Base-by-base conservation (phyloP, 1,284 basidiomycete genomes). In the Cystobasidiaceae sp. region DNA sequence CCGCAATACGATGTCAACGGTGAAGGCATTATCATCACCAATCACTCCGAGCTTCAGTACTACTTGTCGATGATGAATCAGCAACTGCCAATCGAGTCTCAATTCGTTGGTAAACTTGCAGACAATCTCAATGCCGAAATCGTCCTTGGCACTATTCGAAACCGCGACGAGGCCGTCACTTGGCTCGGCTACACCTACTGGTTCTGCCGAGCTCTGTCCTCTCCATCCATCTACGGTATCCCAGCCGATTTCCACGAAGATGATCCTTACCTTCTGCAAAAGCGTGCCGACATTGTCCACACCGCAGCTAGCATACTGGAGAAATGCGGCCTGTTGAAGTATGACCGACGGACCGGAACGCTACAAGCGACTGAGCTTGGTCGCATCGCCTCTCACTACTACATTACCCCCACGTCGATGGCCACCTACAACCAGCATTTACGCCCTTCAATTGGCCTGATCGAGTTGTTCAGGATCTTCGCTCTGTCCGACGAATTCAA, bases 71-170 rank as follows among this genome's bases (percentile, higher is more conserved):
- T 97, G 77, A 80, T 94, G 80, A 97, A 96, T 75, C 90, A 93
- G 79, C 93, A 97, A 75, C 82, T 96, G 6, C 96, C 96, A 0
- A 98, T 98, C 76, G 94, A 99, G 79, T 89, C 86, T 27, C 96
- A 98, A 79, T 90, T 97, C 71, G 90, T 98, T 28, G 82, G 86
- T 34, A 91, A 89, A 75, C 81, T 98, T 70, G 90, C 92, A 21
- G 96, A 98, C 77, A 97, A 97, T 75, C 80, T 98, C 71, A 98
- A 98, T 75, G 96, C 93, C 19, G 96, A 98, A 79, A 91, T 98
- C 52, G 96, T 98, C 0, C 82, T 97, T 13, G 96, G 96, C 13
- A 94, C 90, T 0, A 88, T 98, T 57, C 82, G 94, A 69, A 98
- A 97, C 77, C 82, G 92, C 28, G 93, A 98, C 73, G 94, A 98